phyloP scores from a whole-genome alignment of 1,139 yeast genomes.

The Yarrowia galli region DNA sequence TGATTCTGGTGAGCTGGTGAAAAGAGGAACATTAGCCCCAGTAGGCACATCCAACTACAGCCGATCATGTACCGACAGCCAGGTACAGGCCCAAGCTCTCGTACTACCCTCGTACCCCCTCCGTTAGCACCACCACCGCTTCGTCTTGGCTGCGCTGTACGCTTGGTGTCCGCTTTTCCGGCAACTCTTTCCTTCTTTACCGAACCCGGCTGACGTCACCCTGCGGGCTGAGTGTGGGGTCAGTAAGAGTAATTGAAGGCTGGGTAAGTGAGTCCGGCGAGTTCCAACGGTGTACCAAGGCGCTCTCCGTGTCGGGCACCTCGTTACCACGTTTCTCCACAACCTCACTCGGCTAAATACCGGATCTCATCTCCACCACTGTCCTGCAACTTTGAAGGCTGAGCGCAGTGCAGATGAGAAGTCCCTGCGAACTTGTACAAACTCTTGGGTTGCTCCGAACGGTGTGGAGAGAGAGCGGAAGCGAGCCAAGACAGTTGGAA shows the following conservation, averaged over 20 bases:
- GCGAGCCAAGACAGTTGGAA: not conserved
- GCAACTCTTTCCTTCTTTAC: not conserved
- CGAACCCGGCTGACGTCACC: not conserved
- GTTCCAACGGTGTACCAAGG: too few species aligned
- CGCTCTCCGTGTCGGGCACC: too few species aligned
- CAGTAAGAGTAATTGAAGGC: too few species aligned
- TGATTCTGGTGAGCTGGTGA: too few species aligned
- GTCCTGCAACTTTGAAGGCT: not conserved
- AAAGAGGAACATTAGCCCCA: too few species aligned
- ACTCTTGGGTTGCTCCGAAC: conserved; percentile 1
- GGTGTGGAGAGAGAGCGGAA: not conserved
- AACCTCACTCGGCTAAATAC: not conserved
- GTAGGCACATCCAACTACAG: too few species aligned
- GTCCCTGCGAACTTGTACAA: not conserved
- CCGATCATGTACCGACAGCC: too few species aligned
- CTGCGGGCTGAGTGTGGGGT: too few species aligned
- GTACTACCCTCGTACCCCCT: too few species aligned
- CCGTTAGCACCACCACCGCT: not conserved
- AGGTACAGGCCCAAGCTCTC: too few species aligned
- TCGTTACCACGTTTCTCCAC: too few species aligned
- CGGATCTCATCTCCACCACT: not conserved
- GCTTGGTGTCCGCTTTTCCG: not conserved
- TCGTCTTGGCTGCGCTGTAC: conserved; percentile 14
- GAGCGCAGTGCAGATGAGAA: conserved; percentile 1
- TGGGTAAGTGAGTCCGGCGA: too few species aligned